Percentiles rank a stretch among this genome's conserved stretches.
phyloP scores from a whole-genome alignment of 208 protist species.

The Trypanosoma cruzi region DNA sequence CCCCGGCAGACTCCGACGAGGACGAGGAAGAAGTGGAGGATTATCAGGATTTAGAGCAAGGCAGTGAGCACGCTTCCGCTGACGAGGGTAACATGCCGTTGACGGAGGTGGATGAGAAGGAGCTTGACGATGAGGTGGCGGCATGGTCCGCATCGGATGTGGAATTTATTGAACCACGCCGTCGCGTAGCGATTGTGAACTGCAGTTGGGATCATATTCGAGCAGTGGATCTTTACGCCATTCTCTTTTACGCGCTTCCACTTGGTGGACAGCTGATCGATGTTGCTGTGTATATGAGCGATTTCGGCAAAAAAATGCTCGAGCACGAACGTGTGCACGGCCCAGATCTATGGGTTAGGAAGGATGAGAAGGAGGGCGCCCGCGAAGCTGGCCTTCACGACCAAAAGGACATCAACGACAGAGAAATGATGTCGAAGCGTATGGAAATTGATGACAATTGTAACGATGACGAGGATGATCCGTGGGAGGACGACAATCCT shows the following conservation, averaged over 20 bases:
- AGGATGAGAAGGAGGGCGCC: conserved; percentile 32
- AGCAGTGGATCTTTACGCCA: conserved; percentile 94
- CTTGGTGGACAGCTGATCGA: conserved; percentile 87
- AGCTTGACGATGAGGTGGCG: conserved; percentile 65
- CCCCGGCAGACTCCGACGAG: conserved; percentile 11
- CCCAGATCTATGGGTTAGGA: conserved; percentile 83
- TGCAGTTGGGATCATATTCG: conserved; percentile 97
- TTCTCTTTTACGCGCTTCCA: conserved; percentile 96
- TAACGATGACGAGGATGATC: conserved; percentile 51
- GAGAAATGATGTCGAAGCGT: conserved; percentile 5
- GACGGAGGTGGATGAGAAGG: conserved; percentile 48
- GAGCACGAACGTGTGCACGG: conserved; percentile 81
- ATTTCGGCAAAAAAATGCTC: conserved; percentile 95
- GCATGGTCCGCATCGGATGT: conserved; percentile 77
- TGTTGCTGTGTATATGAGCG: conserved; percentile 95
- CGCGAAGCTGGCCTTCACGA: neutral
- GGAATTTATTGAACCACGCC: conserved; percentile 73
- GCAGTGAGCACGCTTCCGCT: conserved; percentile 12
- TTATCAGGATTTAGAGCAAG: neutral
- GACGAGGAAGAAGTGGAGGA: conserved; percentile 40
- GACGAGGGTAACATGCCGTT: conserved; percentile 18
- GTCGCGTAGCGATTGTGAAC: conserved; percentile 95
- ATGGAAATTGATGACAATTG: conserved; percentile 3
- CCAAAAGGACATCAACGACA: conserved; percentile 9
- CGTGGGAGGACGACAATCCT: conserved; percentile 80